A percentile compares a stretch with the other conserved stretches of the same genome.
These are phyloP conservation scores for Trametes hirsuta DNA, from an alignment of 1,284 basidiomycete species.

Conservation along the genomic window DNA sequence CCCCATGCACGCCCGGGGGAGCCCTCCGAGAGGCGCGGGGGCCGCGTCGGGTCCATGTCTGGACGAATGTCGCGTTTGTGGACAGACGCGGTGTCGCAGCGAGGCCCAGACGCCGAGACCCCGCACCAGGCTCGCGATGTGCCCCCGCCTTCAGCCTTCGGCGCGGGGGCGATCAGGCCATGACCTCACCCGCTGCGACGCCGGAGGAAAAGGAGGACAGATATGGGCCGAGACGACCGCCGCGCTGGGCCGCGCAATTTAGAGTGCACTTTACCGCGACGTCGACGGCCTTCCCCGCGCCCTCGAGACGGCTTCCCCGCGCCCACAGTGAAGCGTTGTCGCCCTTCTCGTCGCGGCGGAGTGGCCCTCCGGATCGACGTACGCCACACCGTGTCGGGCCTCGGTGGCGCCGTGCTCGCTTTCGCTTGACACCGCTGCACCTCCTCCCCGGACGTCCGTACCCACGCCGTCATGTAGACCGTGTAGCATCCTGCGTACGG, in stretches of 20 bases:
- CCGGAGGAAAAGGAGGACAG: neutral
- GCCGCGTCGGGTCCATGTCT: constrained; percentile 4
- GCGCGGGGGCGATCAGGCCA: neutral
- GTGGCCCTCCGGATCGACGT: too few species aligned
- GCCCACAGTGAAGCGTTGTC: too few species aligned
- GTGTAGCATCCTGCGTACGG: neutral
- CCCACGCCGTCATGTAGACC: too few species aligned
- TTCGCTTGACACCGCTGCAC: too few species aligned
- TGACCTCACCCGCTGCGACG: neutral
- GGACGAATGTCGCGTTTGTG: neutral
- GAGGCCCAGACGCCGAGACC: constrained; percentile 6
- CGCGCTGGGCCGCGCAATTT: neutral
- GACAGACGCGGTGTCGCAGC: neutral
- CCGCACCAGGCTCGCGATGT: constrained; percentile 3
- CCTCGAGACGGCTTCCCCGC: too few species aligned
- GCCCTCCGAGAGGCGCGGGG: constrained; percentile 4
- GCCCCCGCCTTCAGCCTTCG: neutral
- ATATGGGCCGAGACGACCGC: neutral
- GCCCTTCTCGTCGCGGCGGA: too few species aligned
- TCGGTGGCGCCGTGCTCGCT: too few species aligned
- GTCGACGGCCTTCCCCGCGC: too few species aligned
- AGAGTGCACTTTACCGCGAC: neutral
- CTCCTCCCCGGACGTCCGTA: too few species aligned
- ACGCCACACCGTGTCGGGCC: too few species aligned
- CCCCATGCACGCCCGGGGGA: neutral